A percentile compares a stretch with the other conserved stretches of the same genome.
Evolutionary conservation across 768 basidiomycete species (phyloP).

Genomic region (Collybia sordida): DNA sequence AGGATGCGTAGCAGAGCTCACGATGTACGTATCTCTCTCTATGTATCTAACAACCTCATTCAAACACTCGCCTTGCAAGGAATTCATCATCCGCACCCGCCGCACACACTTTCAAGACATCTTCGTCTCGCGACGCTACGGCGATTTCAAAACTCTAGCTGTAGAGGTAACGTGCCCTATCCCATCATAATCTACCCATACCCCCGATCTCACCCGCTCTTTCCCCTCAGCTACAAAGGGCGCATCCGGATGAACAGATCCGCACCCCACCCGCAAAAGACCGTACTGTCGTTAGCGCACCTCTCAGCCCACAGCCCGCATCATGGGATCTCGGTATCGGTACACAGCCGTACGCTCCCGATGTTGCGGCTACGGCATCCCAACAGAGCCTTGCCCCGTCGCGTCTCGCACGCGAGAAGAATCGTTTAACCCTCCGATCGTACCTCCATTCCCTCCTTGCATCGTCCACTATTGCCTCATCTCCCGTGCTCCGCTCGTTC

Average conservation of each 20-base stretch:
- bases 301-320: slow-evolving; percentile 30
- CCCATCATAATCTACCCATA: background rate
- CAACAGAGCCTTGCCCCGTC: slow-evolving; percentile 28
- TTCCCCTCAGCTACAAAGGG: slow-evolving; percentile 71
- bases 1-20: slow-evolving; percentile 83
- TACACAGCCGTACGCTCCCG: no score
- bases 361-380: slow-evolving; percentile 14
- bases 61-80: slow-evolving; percentile 44
- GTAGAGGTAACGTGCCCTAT: slow-evolving; percentile 58
- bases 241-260: slow-evolving; percentile 80
- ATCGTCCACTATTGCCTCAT: slow-evolving; percentile 73
- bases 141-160: slow-evolving; percentile 89
- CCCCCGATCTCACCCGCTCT: slow-evolving; percentile 9
- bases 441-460: slow-evolving; percentile 84
- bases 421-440: slow-evolving; percentile 88
- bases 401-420: slow-evolving; percentile 87
- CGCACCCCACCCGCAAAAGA: slow-evolving; percentile 89
- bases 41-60: slow-evolving; percentile 3
- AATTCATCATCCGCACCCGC: slow-evolving; percentile 92
- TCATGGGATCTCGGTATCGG: slow-evolving; percentile 10
- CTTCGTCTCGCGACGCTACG: slow-evolving; percentile 90
- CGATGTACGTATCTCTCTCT: slow-evolving; percentile 59
- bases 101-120: slow-evolving; percentile 71
- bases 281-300: slow-evolving; percentile 61
- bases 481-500: slow-evolving; percentile 85